Percentiles rank a stretch among this genome's conserved stretches.
Conservation (phyloP, 768 basidiomycete species). For the Rhizopogon vulgaris region DNA sequence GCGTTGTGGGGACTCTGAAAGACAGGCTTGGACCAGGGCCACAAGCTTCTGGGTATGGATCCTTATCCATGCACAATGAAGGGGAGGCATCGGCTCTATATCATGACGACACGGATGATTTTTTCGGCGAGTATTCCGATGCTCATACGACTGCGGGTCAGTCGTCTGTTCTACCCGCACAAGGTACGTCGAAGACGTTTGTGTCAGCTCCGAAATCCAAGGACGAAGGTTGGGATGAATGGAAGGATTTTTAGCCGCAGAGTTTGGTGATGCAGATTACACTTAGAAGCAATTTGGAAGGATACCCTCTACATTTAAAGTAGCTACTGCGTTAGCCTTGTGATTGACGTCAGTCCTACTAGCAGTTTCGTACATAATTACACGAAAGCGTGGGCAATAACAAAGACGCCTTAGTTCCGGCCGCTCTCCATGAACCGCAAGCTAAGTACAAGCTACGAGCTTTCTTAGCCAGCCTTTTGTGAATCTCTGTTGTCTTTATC, state of each 20-base stretch:
- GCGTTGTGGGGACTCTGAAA: constrained; percentile 58
- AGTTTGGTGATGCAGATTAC: neutral
- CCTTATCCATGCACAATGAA: constrained; percentile 39
- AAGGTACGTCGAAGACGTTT: constrained; percentile 11
- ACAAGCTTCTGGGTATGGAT: constrained; percentile 42
- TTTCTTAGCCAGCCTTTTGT: neutral
- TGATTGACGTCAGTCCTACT: no score
- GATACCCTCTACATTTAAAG: neutral
- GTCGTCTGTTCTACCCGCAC: constrained; percentile 3
- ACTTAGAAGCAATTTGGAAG: neutral
- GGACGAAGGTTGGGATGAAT: constrained; percentile 67
- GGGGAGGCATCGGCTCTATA: constrained; percentile 60
- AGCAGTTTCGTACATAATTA: no score
- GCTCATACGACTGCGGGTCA: constrained; percentile 11
- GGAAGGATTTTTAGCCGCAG: constrained; percentile 68
- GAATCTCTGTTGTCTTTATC: neutral
- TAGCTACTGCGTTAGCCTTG: neutral
- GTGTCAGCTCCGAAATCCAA: constrained; percentile 25
- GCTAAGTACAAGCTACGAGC: no score
- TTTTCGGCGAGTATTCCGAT: constrained; percentile 38
- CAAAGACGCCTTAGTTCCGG: neutral
- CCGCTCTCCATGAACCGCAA: neutral
- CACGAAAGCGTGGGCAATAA: neutral
- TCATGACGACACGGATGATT: constrained; percentile 54
- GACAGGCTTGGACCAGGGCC: constrained; percentile 54